Evolutionary conservation across 306 rosid species (phyloP), one percentile per base, ranked within the genome.

Genomic region (Castanea crenata): DNA sequence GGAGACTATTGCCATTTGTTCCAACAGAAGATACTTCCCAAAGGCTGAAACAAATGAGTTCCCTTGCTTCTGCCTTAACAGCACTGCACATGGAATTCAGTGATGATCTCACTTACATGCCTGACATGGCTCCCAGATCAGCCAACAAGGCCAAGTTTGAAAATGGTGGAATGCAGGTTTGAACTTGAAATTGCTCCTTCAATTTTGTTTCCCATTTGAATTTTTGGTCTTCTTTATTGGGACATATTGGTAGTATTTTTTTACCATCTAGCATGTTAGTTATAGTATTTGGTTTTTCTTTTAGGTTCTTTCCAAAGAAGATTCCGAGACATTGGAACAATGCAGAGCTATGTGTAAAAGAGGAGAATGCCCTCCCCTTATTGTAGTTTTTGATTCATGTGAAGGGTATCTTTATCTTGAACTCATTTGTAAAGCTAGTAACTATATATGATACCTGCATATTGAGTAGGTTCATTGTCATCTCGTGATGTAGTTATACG

Each of bases 101-200:
- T 74, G 91, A 93, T 78, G 84, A 87, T n/a, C 89, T 93, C 68
- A 88, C 91, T 38, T 93, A 93, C 78, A 5, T 69, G 71, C 84
- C 87, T 20, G 84, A 63, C 78, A 91, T 92, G 96, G 94, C 94
- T 77, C 86, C 96, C 69, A 84, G 82, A 81, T 83, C 88, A 64
- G 89, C 94, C 2, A 93, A 93, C 78, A 87, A 41, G 71, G 83
- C 97, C 69, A 51, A 52, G 32, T 83, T 85, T 52, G 97, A 93
- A 83, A 62, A 78, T 13, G 96, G 96, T 59, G 97, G 96, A 86
- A 93, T 93, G 92, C 97, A 93, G 97, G 97, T 93, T 73, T 83
- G 74, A 77, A 56, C 41, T 58, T 38, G 58, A 20, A 16, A 46
- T n/a, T 5, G 11, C 49, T 21, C 14, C 12, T 20, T 63, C 71